Evolutionary conservation across 257 asterid genomes (phyloP).

Genomic region (Solanum lignicaule): DNA sequence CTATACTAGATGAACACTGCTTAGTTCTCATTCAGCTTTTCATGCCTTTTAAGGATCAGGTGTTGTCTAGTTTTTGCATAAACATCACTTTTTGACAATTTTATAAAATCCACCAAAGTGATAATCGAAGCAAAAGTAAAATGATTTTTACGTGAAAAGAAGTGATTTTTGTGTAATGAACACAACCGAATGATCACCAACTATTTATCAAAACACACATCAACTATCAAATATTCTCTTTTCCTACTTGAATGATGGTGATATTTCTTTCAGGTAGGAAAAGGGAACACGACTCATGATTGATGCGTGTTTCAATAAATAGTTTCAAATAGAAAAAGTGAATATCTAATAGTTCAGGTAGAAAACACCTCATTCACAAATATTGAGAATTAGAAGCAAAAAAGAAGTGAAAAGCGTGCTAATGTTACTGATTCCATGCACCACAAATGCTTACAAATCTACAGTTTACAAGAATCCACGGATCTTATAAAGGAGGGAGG

Average conservation of each 20-base stretch:
- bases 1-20: not conserved
- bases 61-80: not conserved
- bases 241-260: not conserved
- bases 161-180: not conserved
- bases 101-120: not conserved
- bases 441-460: not conserved
- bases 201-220: not conserved
- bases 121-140: not conserved
- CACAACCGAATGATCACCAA: not conserved
- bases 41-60: not conserved
- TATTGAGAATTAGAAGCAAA: not conserved
- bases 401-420: not conserved
- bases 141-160: not conserved
- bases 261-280: not conserved
- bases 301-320: not conserved
- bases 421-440: not conserved
- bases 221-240: not conserved
- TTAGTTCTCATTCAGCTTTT: not conserved
- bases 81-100: not conserved
- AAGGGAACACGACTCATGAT: not conserved
- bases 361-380: not conserved
- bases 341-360: not conserved
- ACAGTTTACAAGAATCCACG: not conserved
- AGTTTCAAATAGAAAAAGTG: not conserved
- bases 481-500: not conserved